These are phyloP conservation scores for Choanephora cucurbitarum DNA, from an alignment of 371 early-diverging fungal genomes.

Conservation along the genomic window DNA sequence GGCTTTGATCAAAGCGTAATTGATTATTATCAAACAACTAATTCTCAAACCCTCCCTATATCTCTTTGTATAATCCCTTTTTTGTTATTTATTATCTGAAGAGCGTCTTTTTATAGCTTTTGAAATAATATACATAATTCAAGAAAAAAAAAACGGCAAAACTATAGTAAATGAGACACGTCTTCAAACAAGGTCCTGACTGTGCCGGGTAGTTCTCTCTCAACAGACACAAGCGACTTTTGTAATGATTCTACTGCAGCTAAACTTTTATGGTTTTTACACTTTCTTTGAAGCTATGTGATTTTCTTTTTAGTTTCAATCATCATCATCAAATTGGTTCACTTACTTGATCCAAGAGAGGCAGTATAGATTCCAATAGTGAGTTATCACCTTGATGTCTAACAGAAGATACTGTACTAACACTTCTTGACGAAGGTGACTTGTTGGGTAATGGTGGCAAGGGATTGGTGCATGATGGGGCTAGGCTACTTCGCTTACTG, in stretches of 20 bases:
- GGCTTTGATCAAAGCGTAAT: too few relatives aligned
- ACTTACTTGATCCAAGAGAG: constrained; percentile 42
- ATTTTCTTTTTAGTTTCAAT: neutral
- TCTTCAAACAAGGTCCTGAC: constrained; percentile 60
- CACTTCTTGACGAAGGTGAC: constrained; percentile 38
- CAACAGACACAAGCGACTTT: constrained; percentile 63
- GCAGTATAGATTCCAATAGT: constrained; percentile 34
- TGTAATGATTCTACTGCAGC: constrained; percentile 58
- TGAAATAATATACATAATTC: too few relatives aligned
- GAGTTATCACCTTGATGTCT: constrained; percentile 13
- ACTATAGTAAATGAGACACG: constrained; percentile 28
- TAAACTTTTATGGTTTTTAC: constrained; percentile 52
- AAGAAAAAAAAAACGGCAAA: neutral
- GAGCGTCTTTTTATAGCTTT: too few relatives aligned
- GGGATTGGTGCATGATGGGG: constrained; percentile 17
- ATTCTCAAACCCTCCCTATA: too few relatives aligned
- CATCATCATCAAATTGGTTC: neutral
- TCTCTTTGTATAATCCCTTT: too few relatives aligned
- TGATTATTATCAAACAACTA: too few relatives aligned
- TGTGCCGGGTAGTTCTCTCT: constrained; percentile 64
- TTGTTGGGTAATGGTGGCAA: constrained; percentile 30
- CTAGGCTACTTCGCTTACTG: constrained; percentile 19
- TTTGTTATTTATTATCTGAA: too few relatives aligned
- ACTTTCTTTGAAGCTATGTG: constrained; percentile 46
- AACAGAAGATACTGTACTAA: constrained; percentile 24